Evolutionary conservation across 495 filamentous ascomycete genomes (phyloP), one percentile per base, ranked within the genome.

Genomic region (Pyronema domesticum): DNA sequence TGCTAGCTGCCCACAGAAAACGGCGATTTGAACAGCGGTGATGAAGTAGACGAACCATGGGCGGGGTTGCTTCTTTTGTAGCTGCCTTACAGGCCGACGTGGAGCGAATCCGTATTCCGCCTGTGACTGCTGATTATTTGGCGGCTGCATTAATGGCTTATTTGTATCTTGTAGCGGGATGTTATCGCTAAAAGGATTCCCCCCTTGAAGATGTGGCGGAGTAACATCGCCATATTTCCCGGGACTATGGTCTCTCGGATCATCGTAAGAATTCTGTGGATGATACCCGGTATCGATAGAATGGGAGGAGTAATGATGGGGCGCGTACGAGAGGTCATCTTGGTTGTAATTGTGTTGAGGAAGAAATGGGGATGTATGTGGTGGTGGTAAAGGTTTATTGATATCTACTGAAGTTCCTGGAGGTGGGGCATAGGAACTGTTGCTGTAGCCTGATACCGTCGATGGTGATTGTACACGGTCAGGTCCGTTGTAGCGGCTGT

Each of bases 1-100:
- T 48, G 83, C 80, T 51, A 98, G 68, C 73, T 95, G 86, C 36
- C 73, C 86, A 59, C 95, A 85, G 60, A 98, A 98, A n/a, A 95
- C 86, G 8, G 71, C 72, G 10, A 93, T 68, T 67, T 96, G 87
- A 15, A 86, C 73, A 13, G 79, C 36, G 3, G 87, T 88, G 42
- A 95, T 76, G 39, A 79, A 66, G 66, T 87, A 98, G 7, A 86
- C 83, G 10, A 94, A 80, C 74, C 84, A 88, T 1, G 89, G 65
- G 59, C 76, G 61, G 56, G 47, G 67, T 61, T 36, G 56, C 42
- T 42, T 62, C 55, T 50, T 63, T 59, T 36, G 58, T 60, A 36
- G 61, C 59, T 18, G 39, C 42, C 17, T 43, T 37, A 34, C 52
- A 58, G 17, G 68, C 40, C 76, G 73, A 60, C 74, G 74, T 46